A percentile compares a stretch with the other conserved stretches of the same genome.
phyloP scores from a whole-genome alignment of 257 asterid genomes.

The Craterostigma plantagineum region DNA sequence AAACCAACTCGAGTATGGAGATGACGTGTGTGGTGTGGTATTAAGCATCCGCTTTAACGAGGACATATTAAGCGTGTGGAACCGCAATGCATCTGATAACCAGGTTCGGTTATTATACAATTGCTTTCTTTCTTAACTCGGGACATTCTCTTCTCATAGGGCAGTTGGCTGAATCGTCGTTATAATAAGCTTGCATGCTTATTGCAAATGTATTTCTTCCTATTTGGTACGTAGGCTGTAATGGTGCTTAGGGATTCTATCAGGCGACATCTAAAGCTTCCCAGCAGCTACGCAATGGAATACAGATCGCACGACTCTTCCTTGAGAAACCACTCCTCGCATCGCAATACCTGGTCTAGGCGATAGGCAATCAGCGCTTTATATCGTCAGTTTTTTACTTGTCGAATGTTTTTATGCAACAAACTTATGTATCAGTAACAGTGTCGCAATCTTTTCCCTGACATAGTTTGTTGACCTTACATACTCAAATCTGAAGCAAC shows the following conservation, averaged over 20 bases:
- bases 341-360: slow-evolving; percentile 94
- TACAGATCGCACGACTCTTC: slow-evolving; percentile 97
- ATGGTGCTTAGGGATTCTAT: slow-evolving; percentile 87
- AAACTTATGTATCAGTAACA: no score
- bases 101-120: slow-evolving; percentile 34
- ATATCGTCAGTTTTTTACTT: no score
- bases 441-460: no score
- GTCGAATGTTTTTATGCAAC: no score
- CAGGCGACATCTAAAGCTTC: slow-evolving; percentile 81
- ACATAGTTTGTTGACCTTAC: no score
- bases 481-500: no score
- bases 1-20: slow-evolving; percentile 86
- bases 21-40: slow-evolving; percentile 82
- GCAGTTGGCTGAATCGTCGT: neutral
- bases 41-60: slow-evolving; percentile 86
- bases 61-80: slow-evolving; percentile 96
- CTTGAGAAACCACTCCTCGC: slow-evolving; percentile 81
- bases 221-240: slow-evolving; percentile 47
- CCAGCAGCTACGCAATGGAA: slow-evolving; percentile 78
- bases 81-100: slow-evolving; percentile 84
- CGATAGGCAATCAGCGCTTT: slow-evolving; percentile 18
- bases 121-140: no score
- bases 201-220: neutral
- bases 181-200: no score
- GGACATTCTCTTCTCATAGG: no score